These are phyloP conservation scores for Penicillium canariense DNA, from an alignment of 495 filamentous ascomycete species.

Conservation along the genomic window DNA sequence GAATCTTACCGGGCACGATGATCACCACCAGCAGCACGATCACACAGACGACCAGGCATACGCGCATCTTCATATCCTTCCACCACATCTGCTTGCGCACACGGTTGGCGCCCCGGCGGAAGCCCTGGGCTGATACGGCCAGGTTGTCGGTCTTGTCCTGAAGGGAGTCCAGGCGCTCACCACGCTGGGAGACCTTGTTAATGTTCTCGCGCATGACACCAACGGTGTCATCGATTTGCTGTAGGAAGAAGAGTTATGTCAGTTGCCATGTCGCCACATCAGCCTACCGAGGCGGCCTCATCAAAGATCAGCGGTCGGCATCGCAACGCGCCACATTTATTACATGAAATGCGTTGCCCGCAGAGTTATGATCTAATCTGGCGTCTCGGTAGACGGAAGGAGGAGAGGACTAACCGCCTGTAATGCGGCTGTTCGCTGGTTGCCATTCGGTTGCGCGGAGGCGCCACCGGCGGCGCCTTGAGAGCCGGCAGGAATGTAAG, in stretches of 20 bases:
- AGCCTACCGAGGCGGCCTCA: slow-evolving; percentile 1
- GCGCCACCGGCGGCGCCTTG: slow-evolving; percentile 47
- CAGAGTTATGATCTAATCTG: not conserved
- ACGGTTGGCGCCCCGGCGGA: slow-evolving; percentile 91
- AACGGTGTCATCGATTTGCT: slow-evolving; percentile 97
- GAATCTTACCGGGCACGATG: slow-evolving; percentile 78
- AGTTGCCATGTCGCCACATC: slow-evolving; percentile 10
- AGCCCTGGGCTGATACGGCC: slow-evolving; percentile 83
- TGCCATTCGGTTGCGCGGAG: slow-evolving; percentile 55
- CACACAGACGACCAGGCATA: slow-evolving; percentile 86
- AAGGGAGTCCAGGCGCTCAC: slow-evolving; percentile 81
- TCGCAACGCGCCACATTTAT: not conserved
- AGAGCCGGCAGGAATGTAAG: slow-evolving; percentile 77
- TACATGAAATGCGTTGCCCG: not conserved
- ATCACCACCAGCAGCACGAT: slow-evolving; percentile 88
- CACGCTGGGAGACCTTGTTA: slow-evolving; percentile 88
- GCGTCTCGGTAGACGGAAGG: not conserved
- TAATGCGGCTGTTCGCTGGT: slow-evolving; percentile 67
- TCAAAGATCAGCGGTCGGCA: not conserved
- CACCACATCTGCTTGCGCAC: slow-evolving; percentile 94
- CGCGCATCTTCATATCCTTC: slow-evolving; percentile 99
- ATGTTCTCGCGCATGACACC: slow-evolving; percentile 93
- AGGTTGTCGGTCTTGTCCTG: slow-evolving; percentile 97
- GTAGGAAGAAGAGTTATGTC: slow-evolving; percentile 19
- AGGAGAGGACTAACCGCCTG: slow-evolving; percentile 65